A percentile compares a stretch with the other conserved stretches of the same genome.
These are phyloP conservation scores for Saussurea involucrata DNA, from an alignment of 129 eudicot species.

Conservation along the genomic window DNA sequence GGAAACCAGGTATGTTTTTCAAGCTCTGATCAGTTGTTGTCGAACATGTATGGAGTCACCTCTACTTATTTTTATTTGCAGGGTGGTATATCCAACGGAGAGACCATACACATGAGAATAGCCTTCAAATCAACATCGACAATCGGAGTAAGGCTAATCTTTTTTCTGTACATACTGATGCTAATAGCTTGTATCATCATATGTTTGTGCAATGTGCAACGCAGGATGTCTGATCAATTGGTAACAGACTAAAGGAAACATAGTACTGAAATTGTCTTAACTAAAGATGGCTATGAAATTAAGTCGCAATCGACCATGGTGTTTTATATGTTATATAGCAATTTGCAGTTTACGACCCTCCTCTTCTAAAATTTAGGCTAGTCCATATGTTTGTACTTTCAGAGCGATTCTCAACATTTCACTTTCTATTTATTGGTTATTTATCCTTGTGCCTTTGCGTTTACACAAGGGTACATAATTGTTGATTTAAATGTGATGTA, in stretches of 20 bases:
- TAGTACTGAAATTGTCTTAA: neutral
- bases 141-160: slow-evolving; percentile 52
- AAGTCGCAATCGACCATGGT: neutral
- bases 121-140: slow-evolving; percentile 96
- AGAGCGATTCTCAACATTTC: too few species aligned
- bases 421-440: too few species aligned
- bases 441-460: too few species aligned
- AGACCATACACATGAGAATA: slow-evolving; percentile 83
- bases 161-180: neutral
- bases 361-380: too few species aligned
- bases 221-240: neutral
- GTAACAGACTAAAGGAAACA: neutral
- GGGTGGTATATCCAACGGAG: slow-evolving; percentile 99
- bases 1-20: slow-evolving; percentile 72
- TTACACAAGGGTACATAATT: too few species aligned
- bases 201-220: neutral
- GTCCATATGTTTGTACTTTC: too few species aligned
- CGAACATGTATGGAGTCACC: neutral
- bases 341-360: too few species aligned
- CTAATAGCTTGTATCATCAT: neutral
- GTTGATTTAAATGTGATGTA: too few species aligned
- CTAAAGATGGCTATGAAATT: neutral
- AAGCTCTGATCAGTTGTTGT: slow-evolving; percentile 1
- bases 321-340: neutral
- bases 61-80: slow-evolving; percentile 27